Evolutionary conservation across 345 rosid species (phyloP), one percentile per base, ranked within the genome.

Genomic region (Eucalyptus tenuipes): DNA sequence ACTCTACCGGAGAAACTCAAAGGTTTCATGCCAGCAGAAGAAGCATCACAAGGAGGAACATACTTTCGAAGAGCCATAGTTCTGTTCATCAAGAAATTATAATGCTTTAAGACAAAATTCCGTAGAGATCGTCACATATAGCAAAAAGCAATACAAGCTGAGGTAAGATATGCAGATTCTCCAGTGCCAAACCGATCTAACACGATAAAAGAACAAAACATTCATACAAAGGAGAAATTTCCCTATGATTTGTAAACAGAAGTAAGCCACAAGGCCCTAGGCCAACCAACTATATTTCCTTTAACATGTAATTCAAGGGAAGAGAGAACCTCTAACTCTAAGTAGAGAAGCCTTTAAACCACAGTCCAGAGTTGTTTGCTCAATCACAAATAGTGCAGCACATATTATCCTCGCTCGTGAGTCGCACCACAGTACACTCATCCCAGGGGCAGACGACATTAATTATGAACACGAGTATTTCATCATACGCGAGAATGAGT

Each of bases 41-140:
- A 92, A 80, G 95, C 90, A 88, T 93, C 92, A 79, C 90, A 91
- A 64, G 92, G 89, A 55, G 96, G 97, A 91, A 94, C 55, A 87
- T 94, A 93, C 89, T 96, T 96, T 92, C 89, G 94, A 55, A 97
- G 96, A 88, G 98, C 97, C 98, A 95, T 97, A 66, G 89, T 88
- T 90, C 91, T 93, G 90, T 66, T 75, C 71, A 89, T 48, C 55
- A 48, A 52, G 42, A 88, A 53, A 82, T 44, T 13, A 55, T 57
- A 75, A 20, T 40, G 29, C 15, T 75, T 68, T 75, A 6, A 75
- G 47, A 75, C 27, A 75, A 71, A 75, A 75, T 75, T 40, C 27
- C 2, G 3, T 20, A 75, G 25, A 75, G 27, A 40, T 40, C 7
- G 2, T 75, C 84, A 75, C 84, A 12, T 75, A 75, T 11, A 75